These are phyloP conservation scores for Rhypophila decipiens DNA, from an alignment of 495 filamentous ascomycete genomes.

Conservation along the genomic window DNA sequence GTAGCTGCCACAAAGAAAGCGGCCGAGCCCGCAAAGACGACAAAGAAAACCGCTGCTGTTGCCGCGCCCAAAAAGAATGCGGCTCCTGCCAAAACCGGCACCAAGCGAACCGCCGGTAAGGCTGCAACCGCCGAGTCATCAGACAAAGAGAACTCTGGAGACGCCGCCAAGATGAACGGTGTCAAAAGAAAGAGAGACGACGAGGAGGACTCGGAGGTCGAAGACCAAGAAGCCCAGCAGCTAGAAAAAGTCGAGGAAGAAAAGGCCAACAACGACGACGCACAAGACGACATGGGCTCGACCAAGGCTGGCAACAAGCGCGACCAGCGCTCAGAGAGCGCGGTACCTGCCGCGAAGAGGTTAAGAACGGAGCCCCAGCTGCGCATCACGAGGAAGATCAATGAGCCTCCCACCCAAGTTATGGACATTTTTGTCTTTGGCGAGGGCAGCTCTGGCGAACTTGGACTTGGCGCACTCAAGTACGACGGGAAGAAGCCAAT, in stretches of 20 bases:
- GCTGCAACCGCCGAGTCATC: no score
- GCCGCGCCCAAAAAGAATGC: conserved; percentile 17
- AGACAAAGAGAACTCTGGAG: conserved; percentile 26
- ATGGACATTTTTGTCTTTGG: conserved; percentile 52
- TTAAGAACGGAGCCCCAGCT: not conserved
- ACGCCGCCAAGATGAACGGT: conserved; percentile 11
- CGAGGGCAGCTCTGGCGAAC: conserved; percentile 48
- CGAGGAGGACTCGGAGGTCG: conserved; percentile 4
- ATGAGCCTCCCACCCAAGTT: conserved; percentile 32
- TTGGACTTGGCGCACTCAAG: conserved; percentile 42
- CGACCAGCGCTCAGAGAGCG: conserved; percentile 4
- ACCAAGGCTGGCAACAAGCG: not conserved
- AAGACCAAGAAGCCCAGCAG: not conserved
- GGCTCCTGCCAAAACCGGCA: conserved; percentile 20
- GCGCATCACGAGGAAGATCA: conserved; percentile 25
- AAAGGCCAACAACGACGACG: conserved; percentile 8
- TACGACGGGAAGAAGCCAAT: conserved; percentile 46
- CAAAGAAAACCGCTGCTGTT: conserved; percentile 18
- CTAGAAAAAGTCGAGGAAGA: conserved; percentile 5
- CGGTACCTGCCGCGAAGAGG: conserved; percentile 8
- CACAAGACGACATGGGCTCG: not conserved
- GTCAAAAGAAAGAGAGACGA: conserved; percentile 16
- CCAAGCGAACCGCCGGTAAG: conserved; percentile 12
- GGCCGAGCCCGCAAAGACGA: conserved; percentile 4
- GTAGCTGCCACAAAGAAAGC: no score